Evolutionary conservation across 352 stramenopile species (phyloP).

Genomic region (Pythium grandisporangium): DNA sequence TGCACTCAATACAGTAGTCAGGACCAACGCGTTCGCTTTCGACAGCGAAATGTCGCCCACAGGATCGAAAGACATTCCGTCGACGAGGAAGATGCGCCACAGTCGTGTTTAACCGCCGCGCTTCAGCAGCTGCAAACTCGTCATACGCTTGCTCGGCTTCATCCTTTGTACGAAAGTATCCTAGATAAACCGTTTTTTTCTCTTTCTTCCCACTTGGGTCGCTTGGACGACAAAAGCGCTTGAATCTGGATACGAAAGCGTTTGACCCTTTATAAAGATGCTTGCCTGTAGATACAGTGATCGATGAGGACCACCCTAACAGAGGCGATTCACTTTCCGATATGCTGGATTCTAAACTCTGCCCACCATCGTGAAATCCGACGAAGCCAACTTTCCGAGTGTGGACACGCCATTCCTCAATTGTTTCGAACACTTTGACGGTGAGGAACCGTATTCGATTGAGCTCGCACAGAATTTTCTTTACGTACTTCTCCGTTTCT

Average conservation of each 20-base stretch:
- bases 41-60: constrained; percentile 72
- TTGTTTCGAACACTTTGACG: constrained; percentile 58
- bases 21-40: constrained; percentile 60
- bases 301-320: constrained; percentile 58
- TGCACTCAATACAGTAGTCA: constrained; percentile 75
- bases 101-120: constrained; percentile 56
- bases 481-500: constrained; percentile 25
- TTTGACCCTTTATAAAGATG: constrained; percentile 65
- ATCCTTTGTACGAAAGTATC: constrained; percentile 51
- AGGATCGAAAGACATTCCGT: constrained; percentile 64
- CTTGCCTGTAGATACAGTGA: constrained; percentile 53
- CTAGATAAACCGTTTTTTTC: constrained; percentile 55
- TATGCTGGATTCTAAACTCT: no score
- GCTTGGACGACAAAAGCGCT: constrained; percentile 54
- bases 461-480: constrained; percentile 34
- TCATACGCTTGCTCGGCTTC: constrained; percentile 71
- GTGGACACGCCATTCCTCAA: constrained; percentile 50
- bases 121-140: constrained; percentile 43
- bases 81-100: constrained; percentile 35
- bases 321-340: constrained; percentile 9
- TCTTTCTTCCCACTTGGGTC: constrained; percentile 46
- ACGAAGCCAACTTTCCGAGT: constrained; percentile 39
- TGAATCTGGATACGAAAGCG: constrained; percentile 59
- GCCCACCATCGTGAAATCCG: constrained; percentile 20
- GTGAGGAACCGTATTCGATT: constrained; percentile 52